Base-by-base conservation (phyloP, 805 yeast species). In the Saturnispora sanitii region DNA sequence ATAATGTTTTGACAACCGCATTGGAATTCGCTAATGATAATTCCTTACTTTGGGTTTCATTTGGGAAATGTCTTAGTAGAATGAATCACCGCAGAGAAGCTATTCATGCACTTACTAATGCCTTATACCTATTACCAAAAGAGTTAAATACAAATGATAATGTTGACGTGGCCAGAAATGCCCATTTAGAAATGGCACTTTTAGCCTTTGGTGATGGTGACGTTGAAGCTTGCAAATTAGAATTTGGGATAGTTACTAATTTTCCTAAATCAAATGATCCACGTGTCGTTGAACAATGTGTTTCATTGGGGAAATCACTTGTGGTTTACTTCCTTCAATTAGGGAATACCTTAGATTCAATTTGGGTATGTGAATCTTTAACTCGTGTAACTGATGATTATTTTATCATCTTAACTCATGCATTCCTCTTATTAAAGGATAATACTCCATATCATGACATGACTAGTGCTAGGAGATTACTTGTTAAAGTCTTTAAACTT, bases 171-270 rank as follows among this genome's bases (percentile, higher is more conserved):
- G 70, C 75, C 0, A 60, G 78, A 40, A 62, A 68, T 13, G 69
- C 71, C 3, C 79, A 74, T 56, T 67, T 73, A 4, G 77, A 74
- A 48, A 57, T 77, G 35, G 80, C 79, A 0, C 70, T 71, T 4
- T 60, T 76, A n/a, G 72, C 74, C 2, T 67, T 71, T 1, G 63
- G 68, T 6, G 72, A 73, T 21, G 71, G 71, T 15, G 67, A 74
- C 48, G 59, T 67, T 29, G 76, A 73, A 41, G 49, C 59, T 36
- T 71, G 75, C n/a, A 64, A 68, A 8, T 54, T 63, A 7, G 81
- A 77, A 51, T 51, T 76, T 30, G 64, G 67, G 15, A 66, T 69
- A 1, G 73, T 79, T 1, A 55, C 75, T 35, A 60, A 71, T 21
- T 56, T 75, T 25, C 75, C 77, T 1, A 66, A 73, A 4, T 71